Evolutionary conservation across 2,329 filamentous ascomycete species (phyloP), one percentile per base, ranked within the genome.

Genomic region (Stemphylium vesicarium): DNA sequence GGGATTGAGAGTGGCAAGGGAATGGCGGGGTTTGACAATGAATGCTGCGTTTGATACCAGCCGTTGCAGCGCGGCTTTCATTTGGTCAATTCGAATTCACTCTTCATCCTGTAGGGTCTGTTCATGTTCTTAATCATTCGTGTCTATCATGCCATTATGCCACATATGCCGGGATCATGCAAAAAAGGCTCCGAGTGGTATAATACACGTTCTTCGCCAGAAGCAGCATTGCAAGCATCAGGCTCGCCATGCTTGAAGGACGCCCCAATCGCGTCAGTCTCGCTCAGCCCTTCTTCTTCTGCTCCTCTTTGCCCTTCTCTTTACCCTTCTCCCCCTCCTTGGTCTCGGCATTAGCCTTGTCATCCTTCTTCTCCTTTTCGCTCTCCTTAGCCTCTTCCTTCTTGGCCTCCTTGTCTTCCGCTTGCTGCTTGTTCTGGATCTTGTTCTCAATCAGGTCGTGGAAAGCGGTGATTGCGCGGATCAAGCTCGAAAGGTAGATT

Each of bases 381-480:
- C 88, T 87, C 72, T 92, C 86, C 68, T 80, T 78, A 52, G 78
- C 78, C 61, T 82, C 83, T 32, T 84, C 81, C 63, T 82, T 82
- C 60, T 89, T 86, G 40, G 82, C 85, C 68, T 98, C 94, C 80
- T 94, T 94, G 72, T 99, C 95, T 73, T 98, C 95, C 72, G 96
- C 90, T 76, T 96, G 91, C 79, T 98, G 93, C 76, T 94, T 86
- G 80, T 99, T 99, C 81, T 98, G 94, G 66, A 98, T 97, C 85
- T 99, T 99, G 83, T 99, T 99, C 82, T 99, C 95, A 65, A 99
- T 99, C 65, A 99, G 81, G 75, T 99, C 95, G 77, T 99, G 95
- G 88, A 98, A 99, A 7, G 95, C 95, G 11, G 95, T 98, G 73
- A 99, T 99, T 53, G 95, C 95, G 58, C 95, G 86, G 78, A 99